phyloP scores from a whole-genome alignment of 106 monocot species.

The Dendrobium nobile region DNA sequence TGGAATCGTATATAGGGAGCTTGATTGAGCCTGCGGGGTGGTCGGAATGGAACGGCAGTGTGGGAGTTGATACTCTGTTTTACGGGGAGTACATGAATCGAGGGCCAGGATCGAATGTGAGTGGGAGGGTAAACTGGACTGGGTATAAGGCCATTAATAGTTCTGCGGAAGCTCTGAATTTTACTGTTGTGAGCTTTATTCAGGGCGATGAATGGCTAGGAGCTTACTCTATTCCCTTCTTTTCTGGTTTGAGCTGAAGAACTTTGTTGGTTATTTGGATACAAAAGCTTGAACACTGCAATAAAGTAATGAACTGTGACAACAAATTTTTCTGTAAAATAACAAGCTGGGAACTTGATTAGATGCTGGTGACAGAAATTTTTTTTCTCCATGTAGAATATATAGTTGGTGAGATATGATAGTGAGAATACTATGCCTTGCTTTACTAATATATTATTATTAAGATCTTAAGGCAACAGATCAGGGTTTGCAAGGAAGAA shows the following conservation, averaged over 20 bases:
- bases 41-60: slow-evolving; percentile 54
- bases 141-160: slow-evolving; percentile 42
- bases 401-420: too few relatives aligned
- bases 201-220: slow-evolving; percentile 52
- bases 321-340: too few relatives aligned
- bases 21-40: slow-evolving; percentile 57
- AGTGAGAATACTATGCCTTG: too few relatives aligned
- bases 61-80: slow-evolving; percentile 55
- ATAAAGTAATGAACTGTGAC: too few relatives aligned
- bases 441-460: too few relatives aligned
- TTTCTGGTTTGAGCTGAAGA: slow-evolving; percentile 15
- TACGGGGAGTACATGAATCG: slow-evolving; percentile 58
- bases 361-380: too few relatives aligned
- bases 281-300: too few relatives aligned
- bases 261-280: background rate
- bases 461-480: too few relatives aligned
- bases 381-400: too few relatives aligned
- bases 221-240: slow-evolving; percentile 25
- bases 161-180: slow-evolving; percentile 29
- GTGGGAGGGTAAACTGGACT: slow-evolving; percentile 37
- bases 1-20: slow-evolving; percentile 38
- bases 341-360: too few relatives aligned
- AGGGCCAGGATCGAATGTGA: slow-evolving; percentile 44
- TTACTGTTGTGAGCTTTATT: slow-evolving; percentile 54
- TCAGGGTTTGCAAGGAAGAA: too few relatives aligned